These are phyloP conservation scores for Drosera capensis DNA, from an alignment of 148 eudicot species.

Conservation along the genomic window DNA sequence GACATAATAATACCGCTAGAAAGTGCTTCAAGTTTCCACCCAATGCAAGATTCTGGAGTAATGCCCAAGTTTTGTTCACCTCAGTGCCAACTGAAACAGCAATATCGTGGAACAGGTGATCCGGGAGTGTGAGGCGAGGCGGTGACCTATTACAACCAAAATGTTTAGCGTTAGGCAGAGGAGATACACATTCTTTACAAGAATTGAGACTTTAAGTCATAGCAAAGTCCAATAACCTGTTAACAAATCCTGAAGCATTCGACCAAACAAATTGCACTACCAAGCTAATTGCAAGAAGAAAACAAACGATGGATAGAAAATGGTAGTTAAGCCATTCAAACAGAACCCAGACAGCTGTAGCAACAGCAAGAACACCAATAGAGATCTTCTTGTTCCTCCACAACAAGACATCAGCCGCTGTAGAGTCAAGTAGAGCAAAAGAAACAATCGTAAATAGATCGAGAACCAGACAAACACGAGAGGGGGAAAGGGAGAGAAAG, in stretches of 20 bases:
- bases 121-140: slow-evolving; percentile 49
- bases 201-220: background rate
- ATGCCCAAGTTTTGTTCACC: slow-evolving; percentile 39
- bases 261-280: slow-evolving; percentile 56
- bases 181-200: background rate
- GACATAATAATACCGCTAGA: slow-evolving; percentile 34
- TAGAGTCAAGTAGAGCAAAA: slow-evolving; percentile 7
- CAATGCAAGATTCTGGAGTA: slow-evolving; percentile 63
- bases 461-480: background rate
- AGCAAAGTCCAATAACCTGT: slow-evolving; percentile 28
- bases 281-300: slow-evolving; percentile 42
- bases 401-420: slow-evolving; percentile 88
- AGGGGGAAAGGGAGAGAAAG: background rate
- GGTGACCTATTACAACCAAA: slow-evolving; percentile 25
- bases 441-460: background rate
- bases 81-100: slow-evolving; percentile 42
- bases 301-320: slow-evolving; percentile 46
- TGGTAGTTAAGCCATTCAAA: slow-evolving; percentile 85
- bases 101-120: slow-evolving; percentile 43
- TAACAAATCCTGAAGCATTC: slow-evolving; percentile 50
- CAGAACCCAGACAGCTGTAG: slow-evolving; percentile 63
- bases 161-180: background rate
- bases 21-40: slow-evolving; percentile 59
- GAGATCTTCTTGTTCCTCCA: slow-evolving; percentile 98
- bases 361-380: slow-evolving; percentile 42